phyloP scores from a whole-genome alignment of 2,329 filamentous ascomycete genomes.

The Exophiala alcalophila region DNA sequence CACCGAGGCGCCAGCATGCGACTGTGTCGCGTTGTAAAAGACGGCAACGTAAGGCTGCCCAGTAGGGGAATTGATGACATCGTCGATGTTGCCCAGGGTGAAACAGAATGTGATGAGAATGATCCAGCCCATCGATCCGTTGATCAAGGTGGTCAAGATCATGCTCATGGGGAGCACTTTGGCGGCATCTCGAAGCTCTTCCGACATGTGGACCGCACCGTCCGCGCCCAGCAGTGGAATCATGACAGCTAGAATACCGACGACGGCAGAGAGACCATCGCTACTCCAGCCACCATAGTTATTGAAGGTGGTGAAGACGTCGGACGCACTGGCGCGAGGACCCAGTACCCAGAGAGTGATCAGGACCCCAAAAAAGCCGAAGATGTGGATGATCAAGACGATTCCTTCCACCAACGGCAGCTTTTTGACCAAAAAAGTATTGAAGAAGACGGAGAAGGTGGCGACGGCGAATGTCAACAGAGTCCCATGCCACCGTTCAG shows the following conservation, averaged over 20 bases:
- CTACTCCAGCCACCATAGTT: conserved; percentile 41
- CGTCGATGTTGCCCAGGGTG: conserved; percentile 37
- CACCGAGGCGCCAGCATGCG: conserved; percentile 33
- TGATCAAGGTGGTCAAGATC: conserved; percentile 38
- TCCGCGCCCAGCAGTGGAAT: conserved; percentile 31
- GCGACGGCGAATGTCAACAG: conserved; percentile 43
- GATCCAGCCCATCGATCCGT: conserved; percentile 39
- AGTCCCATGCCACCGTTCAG: conserved; percentile 46
- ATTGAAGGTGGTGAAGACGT: conserved; percentile 42
- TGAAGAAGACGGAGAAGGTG: conserved; percentile 42
- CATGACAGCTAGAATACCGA: conserved; percentile 33
- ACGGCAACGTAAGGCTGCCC: conserved; percentile 40
- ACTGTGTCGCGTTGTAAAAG: conserved; percentile 38
- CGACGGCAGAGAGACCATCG: conserved; percentile 31
- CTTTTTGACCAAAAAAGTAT: conserved; percentile 42
- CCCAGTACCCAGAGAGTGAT: conserved; percentile 45
- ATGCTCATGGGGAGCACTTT: conserved; percentile 39
- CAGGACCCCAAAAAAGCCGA: conserved; percentile 44
- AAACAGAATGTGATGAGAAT: conserved; percentile 41
- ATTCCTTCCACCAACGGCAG: conserved; percentile 42
- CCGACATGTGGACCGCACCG: conserved; percentile 33
- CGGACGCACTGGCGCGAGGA: conserved; percentile 37
- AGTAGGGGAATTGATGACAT: conserved; percentile 35
- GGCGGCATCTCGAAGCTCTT: conserved; percentile 41
- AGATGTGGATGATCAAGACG: conserved; percentile 43